phyloP scores from a whole-genome alignment of 495 filamentous ascomycete species.

The Neurospora discreta region DNA sequence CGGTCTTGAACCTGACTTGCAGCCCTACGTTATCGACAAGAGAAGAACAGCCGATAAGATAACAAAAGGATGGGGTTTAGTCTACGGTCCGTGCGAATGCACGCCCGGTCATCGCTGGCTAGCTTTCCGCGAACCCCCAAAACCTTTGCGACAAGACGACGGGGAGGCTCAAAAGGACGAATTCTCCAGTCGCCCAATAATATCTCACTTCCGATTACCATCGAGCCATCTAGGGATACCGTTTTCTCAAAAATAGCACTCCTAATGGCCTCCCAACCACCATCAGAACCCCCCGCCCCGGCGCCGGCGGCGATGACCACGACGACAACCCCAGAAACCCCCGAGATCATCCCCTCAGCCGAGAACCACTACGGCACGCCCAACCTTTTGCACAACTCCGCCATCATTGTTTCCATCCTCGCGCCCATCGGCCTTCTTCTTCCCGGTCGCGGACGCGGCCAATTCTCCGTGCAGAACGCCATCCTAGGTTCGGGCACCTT shows the following conservation, averaged over 20 bases:
- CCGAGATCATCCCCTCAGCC: background rate
- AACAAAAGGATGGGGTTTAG: background rate
- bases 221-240: background rate
- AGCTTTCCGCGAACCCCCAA: background rate
- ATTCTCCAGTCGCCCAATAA: background rate
- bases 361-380: constrained; percentile 8
- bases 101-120: background rate
- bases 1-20: too few relatives aligned
- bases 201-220: background rate
- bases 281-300: background rate
- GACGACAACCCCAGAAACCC: background rate
- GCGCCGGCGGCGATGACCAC: background rate
- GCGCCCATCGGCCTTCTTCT: constrained; percentile 61
- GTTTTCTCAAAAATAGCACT: background rate
- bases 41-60: background rate
- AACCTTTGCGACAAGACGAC: background rate
- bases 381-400: constrained; percentile 46
- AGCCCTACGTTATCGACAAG: background rate
- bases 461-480: constrained; percentile 38
- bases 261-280: background rate
- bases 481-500: constrained; percentile 50
- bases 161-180: background rate
- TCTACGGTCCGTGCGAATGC: background rate
- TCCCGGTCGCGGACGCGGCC: constrained; percentile 69
- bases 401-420: constrained; percentile 52